Base-by-base conservation (phyloP, 371 early-diverging fungal genomes). In the Phascolomyces articulosus region DNA sequence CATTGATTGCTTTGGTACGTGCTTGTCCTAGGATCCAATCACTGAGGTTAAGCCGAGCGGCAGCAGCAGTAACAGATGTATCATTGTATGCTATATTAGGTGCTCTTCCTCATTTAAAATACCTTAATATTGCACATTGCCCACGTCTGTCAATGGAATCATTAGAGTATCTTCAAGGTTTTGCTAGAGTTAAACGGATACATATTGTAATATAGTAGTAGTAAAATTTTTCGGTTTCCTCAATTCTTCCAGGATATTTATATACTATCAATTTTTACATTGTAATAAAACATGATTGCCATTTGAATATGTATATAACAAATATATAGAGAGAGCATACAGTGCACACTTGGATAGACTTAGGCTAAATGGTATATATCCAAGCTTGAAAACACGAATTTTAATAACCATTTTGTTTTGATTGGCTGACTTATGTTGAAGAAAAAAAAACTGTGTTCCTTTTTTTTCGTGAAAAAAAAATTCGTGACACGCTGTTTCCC, bases 21-120 rank as follows among this genome's bases (percentile, higher is more conserved):
- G 51, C 51, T 51, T 51, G 51, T 51, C 51, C 51, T 1, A 11
- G n/a, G 10, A 51, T 51, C 26, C 51, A 51, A 51, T 51, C 51
- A 11, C 15, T 51, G 1, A 21, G 51, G 4, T 3, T 51, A 20
- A 51, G 51, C 23, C 51, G 51, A 23, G 51, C 51, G 23, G 23
- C 51, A 13, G 51, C 24, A 23, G 51, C 23, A 8, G 51, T 51
- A 15, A 51, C 51, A n/a, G 23, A 51, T 15, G 51, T 4, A n/a
- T 51, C 51, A 1, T 7, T 51, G 4, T 24, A 51, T 24, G 23
- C 20, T 8, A 51, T 51, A 51, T n/a, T 51, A 8, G 51, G 23
- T 20, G 26, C 21, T 3, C 51, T 51, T 23, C 21, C 51, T 51
- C 10, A 51, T 24, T 15, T 51, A n/a, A 0, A 51, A n/a, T 51